Evolutionary conservation across 441 rosid species (phyloP).

Genomic region (Flueggea neowawraea): DNA sequence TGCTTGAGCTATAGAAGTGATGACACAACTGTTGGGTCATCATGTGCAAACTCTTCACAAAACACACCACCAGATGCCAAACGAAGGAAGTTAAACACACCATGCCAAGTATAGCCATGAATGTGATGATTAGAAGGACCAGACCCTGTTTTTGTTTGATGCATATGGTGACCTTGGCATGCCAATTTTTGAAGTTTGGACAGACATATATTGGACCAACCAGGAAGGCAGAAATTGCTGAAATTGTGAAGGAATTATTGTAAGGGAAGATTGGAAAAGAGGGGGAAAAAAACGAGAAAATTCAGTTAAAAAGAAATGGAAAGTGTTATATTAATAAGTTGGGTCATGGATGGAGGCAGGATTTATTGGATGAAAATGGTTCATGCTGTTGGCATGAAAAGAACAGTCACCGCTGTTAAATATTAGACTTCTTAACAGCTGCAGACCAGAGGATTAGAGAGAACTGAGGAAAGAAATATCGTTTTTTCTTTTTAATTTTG

Average conservation of each 20-base stretch:
- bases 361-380: conserved; percentile 5
- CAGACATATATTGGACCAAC: background rate
- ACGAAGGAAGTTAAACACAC: conserved; percentile 44
- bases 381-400: conserved; percentile 33
- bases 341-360: conserved; percentile 20
- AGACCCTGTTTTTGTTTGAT: conserved; percentile 13
- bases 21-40: conserved; percentile 38
- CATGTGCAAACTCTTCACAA: conserved; percentile 22
- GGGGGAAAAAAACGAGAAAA: background rate
- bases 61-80: conserved; percentile 32
- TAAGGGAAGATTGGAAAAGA: background rate
- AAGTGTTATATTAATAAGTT: conserved; percentile 18
- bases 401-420: conserved; percentile 41
- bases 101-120: conserved; percentile 28
- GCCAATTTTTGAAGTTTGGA: conserved; percentile 20
- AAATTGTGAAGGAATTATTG: background rate
- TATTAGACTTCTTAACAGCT: conserved; percentile 54
- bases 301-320: background rate
- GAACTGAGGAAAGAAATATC: background rate
- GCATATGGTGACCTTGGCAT: background rate
- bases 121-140: background rate
- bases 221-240: background rate
- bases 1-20: conserved; percentile 67
- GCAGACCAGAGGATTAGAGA: conserved; percentile 8
- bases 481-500: too few species aligned